A percentile compares a stretch with the other conserved stretches of the same genome.
These are phyloP conservation scores for Geoglossum cookeanum DNA, from an alignment of 2,329 filamentous ascomycete species.

Conservation along the genomic window DNA sequence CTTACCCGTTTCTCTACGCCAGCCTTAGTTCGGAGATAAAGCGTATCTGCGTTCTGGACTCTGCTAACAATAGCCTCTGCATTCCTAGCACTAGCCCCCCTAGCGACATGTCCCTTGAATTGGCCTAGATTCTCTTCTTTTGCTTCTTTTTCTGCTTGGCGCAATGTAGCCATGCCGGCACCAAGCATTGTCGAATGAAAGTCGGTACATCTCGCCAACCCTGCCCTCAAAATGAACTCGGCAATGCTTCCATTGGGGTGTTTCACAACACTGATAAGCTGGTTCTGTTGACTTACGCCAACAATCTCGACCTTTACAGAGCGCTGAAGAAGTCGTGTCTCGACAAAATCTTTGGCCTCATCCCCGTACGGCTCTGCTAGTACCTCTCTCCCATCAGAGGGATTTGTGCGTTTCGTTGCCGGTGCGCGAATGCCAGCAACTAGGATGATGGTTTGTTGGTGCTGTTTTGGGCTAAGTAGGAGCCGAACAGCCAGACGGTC, in stretches of 20 bases:
- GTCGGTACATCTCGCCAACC: conserved; percentile 81
- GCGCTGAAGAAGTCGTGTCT: conserved; percentile 68
- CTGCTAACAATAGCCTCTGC: conserved; percentile 70
- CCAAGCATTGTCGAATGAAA: conserved; percentile 89
- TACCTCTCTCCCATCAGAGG: conserved; percentile 60
- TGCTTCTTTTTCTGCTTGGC: conserved; percentile 72
- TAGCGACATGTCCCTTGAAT: conserved; percentile 65
- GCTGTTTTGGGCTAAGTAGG: conserved; percentile 61
- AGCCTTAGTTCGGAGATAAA: conserved; percentile 68
- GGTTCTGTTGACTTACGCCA: conserved; percentile 73
- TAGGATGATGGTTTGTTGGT: conserved; percentile 74
- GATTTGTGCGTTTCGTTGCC: conserved; percentile 67
- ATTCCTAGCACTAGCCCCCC: conserved; percentile 36
- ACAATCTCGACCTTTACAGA: conserved; percentile 67
- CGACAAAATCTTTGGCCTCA: conserved; percentile 75
- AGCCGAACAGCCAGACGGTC: conserved; percentile 78
- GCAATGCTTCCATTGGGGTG: conserved; percentile 89
- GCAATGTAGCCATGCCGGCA: conserved; percentile 65
- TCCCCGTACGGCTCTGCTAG: conserved; percentile 78
- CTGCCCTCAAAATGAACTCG: conserved; percentile 73
- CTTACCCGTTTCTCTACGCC: conserved; percentile 78
- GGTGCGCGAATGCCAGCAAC: conserved; percentile 79
- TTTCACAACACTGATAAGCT: conserved; percentile 71
- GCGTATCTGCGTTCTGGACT: conserved; percentile 72
- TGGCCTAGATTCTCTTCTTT: conserved; percentile 58